Evolutionary conservation across 768 basidiomycete genomes (phyloP).

Genomic region (Asterophora parasitica): DNA sequence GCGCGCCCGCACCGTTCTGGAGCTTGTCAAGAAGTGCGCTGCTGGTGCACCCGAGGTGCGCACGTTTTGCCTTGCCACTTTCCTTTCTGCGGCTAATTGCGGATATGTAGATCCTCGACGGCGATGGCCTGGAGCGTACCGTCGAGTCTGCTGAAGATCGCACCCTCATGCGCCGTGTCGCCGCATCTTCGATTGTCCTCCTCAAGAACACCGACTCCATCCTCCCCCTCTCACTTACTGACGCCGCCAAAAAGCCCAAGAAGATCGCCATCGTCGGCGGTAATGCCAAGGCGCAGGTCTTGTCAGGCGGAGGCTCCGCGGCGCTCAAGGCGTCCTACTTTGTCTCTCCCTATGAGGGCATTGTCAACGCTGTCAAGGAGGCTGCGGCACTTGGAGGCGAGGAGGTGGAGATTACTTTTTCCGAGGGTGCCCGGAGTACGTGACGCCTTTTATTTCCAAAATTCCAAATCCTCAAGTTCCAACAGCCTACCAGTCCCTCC

Average conservation of each 20-base stretch:
- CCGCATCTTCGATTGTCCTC: constrained; percentile 66
- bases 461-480: neutral
- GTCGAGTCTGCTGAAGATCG: constrained; percentile 59
- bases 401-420: constrained; percentile 54
- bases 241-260: constrained; percentile 33
- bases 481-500: constrained; percentile 59
- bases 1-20: constrained; percentile 60
- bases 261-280: constrained; percentile 75
- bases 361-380: constrained; percentile 46
- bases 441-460: constrained; percentile 1
- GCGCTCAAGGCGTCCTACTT: constrained; percentile 73
- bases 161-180: constrained; percentile 60
- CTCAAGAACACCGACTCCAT: constrained; percentile 61
- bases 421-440: constrained; percentile 66
- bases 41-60: constrained; percentile 58
- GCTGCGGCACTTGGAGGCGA: constrained; percentile 17
- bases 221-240: constrained; percentile 42
- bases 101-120: constrained; percentile 52
- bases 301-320: constrained; percentile 72
- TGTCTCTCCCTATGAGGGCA: constrained; percentile 72
- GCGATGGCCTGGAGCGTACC: constrained; percentile 63
- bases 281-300: constrained; percentile 57
- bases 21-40: constrained; percentile 67
- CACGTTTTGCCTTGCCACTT: neutral
- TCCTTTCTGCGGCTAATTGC: neutral